phyloP scores from a whole-genome alignment of 164 flowering plant species.

The Warburgia ugandensis region DNA sequence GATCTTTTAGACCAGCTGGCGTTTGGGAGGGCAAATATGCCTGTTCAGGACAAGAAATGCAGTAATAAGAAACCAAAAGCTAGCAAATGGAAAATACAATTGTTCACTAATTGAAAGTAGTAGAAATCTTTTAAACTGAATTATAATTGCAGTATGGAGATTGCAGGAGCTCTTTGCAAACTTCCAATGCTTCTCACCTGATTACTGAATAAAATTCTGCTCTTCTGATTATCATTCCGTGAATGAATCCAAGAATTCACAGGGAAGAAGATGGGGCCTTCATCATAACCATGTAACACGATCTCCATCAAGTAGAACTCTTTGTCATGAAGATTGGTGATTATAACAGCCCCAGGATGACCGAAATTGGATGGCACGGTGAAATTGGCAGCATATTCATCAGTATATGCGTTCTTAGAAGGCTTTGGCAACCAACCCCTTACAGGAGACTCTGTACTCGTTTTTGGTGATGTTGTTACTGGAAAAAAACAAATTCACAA shows the following conservation, averaged over 20 bases:
- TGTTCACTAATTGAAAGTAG: neutral
- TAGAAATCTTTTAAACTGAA: no score
- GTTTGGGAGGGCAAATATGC: constrained; percentile 78
- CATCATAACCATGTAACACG: constrained; percentile 52
- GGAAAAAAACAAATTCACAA: constrained; percentile 7
- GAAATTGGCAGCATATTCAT: constrained; percentile 59
- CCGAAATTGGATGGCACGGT: constrained; percentile 67
- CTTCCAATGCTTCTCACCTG: constrained; percentile 31
- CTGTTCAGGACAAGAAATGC: constrained; percentile 29
- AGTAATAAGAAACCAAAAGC: neutral
- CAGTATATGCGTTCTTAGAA: constrained; percentile 27
- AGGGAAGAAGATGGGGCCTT: constrained; percentile 64
- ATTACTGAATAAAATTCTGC: constrained; percentile 79
- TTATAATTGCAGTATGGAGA: no score
- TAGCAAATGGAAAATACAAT: no score
- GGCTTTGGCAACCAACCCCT: constrained; percentile 71
- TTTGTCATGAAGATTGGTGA: constrained; percentile 65
- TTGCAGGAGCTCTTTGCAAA: no score
- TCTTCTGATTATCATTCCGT: constrained; percentile 56
- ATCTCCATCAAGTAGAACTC: constrained; percentile 77
- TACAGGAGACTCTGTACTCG: constrained; percentile 45
- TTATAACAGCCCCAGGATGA: constrained; percentile 65
- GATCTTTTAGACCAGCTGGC: constrained; percentile 72
- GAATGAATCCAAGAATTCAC: constrained; percentile 89
- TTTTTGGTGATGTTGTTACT: constrained; percentile 63